Conservation (phyloP, 2,329 filamentous ascomycete genomes). For the Sporothrix dimorphospora region DNA sequence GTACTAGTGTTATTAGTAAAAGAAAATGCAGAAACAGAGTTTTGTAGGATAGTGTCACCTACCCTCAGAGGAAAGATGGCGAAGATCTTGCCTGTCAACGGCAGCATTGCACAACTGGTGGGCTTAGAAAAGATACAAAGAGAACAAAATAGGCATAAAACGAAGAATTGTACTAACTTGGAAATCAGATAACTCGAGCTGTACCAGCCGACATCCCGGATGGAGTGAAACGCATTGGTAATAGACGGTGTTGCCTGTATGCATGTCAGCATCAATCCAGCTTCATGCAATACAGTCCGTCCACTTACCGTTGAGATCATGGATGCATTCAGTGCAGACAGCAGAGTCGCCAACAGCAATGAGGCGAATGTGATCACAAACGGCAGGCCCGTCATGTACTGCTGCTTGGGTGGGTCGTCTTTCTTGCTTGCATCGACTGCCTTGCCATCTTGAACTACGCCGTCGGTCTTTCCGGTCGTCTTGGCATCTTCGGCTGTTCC, state of each 20-base stretch:
- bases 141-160: neutral
- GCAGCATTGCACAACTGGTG: slow-evolving; percentile 46
- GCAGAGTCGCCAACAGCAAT: slow-evolving; percentile 9
- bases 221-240: slow-evolving; percentile 49
- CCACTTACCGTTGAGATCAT: slow-evolving; percentile 26
- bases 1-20: slow-evolving; percentile 29
- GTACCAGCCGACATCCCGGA: slow-evolving; percentile 58
- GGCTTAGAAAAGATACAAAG: neutral
- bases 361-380: slow-evolving; percentile 26
- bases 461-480: neutral
- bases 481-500: neutral
- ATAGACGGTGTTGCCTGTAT: slow-evolving; percentile 42
- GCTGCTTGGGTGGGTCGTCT: neutral
- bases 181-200: slow-evolving; percentile 54
- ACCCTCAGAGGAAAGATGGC: slow-evolving; percentile 54
- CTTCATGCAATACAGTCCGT: neutral
- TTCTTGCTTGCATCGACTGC: neutral
- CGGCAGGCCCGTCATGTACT: slow-evolving; percentile 27
- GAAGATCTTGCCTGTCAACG: slow-evolving; percentile 55
- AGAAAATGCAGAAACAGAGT: too few relatives aligned
- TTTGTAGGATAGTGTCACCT: too few relatives aligned
- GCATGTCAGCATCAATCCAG: neutral
- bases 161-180: slow-evolving; percentile 34
- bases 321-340: slow-evolving; percentile 29
- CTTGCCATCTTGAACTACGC: neutral